Evolutionary conservation across 2,329 filamentous ascomycete species (phyloP), one percentile per base, ranked within the genome.

Genomic region (Botryotinia globosa): DNA sequence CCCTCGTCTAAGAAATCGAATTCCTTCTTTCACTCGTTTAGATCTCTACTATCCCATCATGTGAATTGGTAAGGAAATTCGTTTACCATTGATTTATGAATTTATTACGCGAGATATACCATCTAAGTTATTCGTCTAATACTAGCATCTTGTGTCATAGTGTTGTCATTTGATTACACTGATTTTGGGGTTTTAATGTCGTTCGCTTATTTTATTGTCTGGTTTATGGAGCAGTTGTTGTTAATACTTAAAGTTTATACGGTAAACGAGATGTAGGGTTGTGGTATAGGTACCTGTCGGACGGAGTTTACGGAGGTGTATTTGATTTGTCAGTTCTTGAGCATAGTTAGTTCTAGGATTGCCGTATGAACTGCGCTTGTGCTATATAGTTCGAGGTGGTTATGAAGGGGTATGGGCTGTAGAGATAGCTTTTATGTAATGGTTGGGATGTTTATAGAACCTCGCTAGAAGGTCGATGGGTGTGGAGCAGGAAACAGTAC

Each of bases 341-440:
- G 42, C 18, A 44, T 2, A 48, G 10, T 14, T n/a, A 48, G 1
- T n/a, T 14, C 22, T 14, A 8, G 14, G 14, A 29, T 54, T 25
- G 8, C 12, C 51, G 29, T 54, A 16, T 0, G n/a, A 54, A 7
- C 6, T n/a, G 25, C n/a, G 51, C 3, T 29, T 54, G 6, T 54
- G 2, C n/a, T 3, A 8, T 5, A 18, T 29, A 29, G 4, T 54
- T 14, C 4, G 8, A 54, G 12, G n/a, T 54, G 51, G 14, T 16
- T 4, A 29, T 29, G n/a, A 29, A 29, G 25, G 16, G n/a, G n/a
- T 29, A 54, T 1, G 51, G 0, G 1, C 1, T 0, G 0, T 54
- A 29, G 2, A 54, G 14, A 1, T 0, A 3, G 25, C 14, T 54
- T 29, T 18, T 16, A 16, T 54, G 4, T 14, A n/a, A 25, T 4